Base-by-base conservation (phyloP, 768 basidiomycete species). In the Tubosaeta sp. region DNA sequence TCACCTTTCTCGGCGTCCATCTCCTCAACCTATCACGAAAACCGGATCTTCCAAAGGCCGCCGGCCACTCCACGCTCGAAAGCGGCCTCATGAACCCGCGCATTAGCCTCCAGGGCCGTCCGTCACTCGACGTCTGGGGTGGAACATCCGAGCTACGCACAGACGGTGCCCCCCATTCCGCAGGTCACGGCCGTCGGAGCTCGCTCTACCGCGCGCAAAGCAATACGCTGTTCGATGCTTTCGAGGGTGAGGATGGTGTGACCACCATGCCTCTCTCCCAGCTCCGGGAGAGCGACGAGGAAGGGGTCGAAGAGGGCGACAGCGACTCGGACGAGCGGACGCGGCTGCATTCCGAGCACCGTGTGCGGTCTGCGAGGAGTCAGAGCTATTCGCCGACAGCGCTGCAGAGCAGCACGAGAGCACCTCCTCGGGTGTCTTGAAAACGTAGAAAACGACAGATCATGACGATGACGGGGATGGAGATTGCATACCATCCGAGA, bases 1-100 rank as follows among this genome's bases (percentile, higher is more conserved):
- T 91, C 60, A 99, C 92, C 46, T 98, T 96, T 75, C 79, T 96
- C 55, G 96, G 96, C 31, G 96, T 99, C n/a, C 90, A 96, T 69
- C 80, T 96, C 35, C 82, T 96, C 61, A 90, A 92, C 68, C 64
- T 90, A 55, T 90, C 90, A 3, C 84, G 89, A 21, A 71, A 72
- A 46, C 71, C 81, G 0, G 76, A 82, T 22, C 69, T 71, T 3
- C 66, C 75, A 6, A 70, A 74, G 46, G 71, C 71, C 22, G 67
- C 67, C 29, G 71, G 68, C 45, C 82, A 82, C 63, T 72, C 78
- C 12, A 66, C 83, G 4, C 75, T 90, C 42, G 84, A 87, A 63
- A 70, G 77, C 35, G 84, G 83, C 2, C 64, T 90, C 21, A 79
- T 87, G 77, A 77, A 92, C 65, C 87, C 91, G 1, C 82, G 90